phyloP scores from a whole-genome alignment of 2,329 filamentous ascomycete genomes.

The Neurospora crassa region DNA sequence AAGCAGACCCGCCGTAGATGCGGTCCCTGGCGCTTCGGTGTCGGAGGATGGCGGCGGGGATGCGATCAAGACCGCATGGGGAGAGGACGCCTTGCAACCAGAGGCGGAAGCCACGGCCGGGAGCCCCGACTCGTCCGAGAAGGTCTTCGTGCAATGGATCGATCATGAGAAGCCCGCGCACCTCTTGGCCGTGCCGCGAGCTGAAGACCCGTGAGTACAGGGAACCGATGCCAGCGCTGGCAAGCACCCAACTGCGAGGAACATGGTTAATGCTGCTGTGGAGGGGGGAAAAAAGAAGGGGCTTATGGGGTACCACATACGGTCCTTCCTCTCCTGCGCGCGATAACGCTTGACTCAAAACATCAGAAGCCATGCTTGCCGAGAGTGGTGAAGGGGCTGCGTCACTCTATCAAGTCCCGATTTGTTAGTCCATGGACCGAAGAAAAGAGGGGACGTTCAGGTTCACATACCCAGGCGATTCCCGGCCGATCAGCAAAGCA shows the following conservation, averaged over 20 bases:
- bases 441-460: not conserved
- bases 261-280: not conserved
- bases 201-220: slow-evolving; percentile 89
- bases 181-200: slow-evolving; percentile 63
- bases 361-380: slow-evolving; percentile 85
- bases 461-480: slow-evolving; percentile 54
- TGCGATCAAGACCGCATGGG: slow-evolving; percentile 73
- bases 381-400: slow-evolving; percentile 90
- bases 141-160: slow-evolving; percentile 86
- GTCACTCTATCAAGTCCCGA: slow-evolving; percentile 45
- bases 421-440: slow-evolving; percentile 19
- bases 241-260: slow-evolving; percentile 58
- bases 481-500: slow-evolving; percentile 95
- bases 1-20: slow-evolving; percentile 69
- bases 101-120: slow-evolving; percentile 68
- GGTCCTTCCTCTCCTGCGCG: slow-evolving; percentile 74
- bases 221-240: slow-evolving; percentile 77
- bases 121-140: slow-evolving; percentile 54
- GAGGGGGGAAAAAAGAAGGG: not conserved
- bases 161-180: slow-evolving; percentile 74
- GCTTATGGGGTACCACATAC: not conserved
- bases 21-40: slow-evolving; percentile 75
- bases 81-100: slow-evolving; percentile 83
- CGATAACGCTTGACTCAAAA: slow-evolving; percentile 75
- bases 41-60: slow-evolving; percentile 71